Base-by-base conservation (phyloP, 1,284 basidiomycete genomes). In the Calocybe gambosa region DNA sequence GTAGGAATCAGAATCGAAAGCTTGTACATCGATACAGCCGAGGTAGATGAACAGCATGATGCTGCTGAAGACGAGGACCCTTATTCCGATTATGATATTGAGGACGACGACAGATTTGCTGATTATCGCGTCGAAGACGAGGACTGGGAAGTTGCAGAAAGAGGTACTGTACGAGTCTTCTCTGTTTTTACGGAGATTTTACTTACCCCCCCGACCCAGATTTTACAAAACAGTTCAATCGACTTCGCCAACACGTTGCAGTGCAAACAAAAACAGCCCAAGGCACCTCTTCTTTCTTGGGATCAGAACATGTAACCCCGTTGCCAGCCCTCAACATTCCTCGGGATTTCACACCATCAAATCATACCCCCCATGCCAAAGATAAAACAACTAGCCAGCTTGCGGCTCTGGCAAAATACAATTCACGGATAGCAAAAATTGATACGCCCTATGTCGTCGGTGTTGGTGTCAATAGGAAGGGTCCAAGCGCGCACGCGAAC, bases 191-290 rank as follows among this genome's bases (percentile, higher is more conserved):
- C 9, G 13, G 28, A 3, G 8, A 39, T n/a, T 20, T 9, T 38
- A 7, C 18, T 13, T 37, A 28, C 20, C 41, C 20, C 41, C 21
- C 29, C 18, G n/a, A 33, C 31, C 46, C 57, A 95, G 93, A 97
- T 68, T 94, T 97, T 57, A 96, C 93, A 25, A 97, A 97, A 66
- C 91, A 95, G 59, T 97, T 90, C 69, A 97, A 96, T 65, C 85
- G 93, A 28, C 73, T 95, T 28, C 74, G 85, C 43, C 93, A 95
- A 62, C 88, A 93, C 60, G 77, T 85, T 48, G 84, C 84, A 20
- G 78, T 90, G 5, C 79, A 80, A 28, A 78, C 79, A 13, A 85
- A 86, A 5, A 76, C 71, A 46, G 82, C 78, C 0, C 71, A 79
- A 41, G 79, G 82, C 10, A 61, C 71, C 8, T 58, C 71, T 12